Conservation (phyloP, 345 rosid genomes). For the Arabidopsis thaliana region DNA sequence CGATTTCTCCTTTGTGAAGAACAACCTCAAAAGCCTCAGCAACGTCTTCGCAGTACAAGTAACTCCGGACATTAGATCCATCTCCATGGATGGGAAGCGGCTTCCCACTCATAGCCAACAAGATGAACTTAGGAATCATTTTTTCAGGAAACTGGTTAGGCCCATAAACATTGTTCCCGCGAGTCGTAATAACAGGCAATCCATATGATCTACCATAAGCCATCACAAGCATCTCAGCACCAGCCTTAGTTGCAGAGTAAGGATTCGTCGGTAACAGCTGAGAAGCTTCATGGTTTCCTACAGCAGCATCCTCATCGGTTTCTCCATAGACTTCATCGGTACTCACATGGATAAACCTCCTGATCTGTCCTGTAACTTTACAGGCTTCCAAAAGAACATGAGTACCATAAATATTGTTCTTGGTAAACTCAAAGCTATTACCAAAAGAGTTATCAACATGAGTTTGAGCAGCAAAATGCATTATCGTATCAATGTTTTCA, state of each 20-base stretch:
- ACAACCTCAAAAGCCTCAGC: slow-evolving; percentile 74
- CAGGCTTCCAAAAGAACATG: slow-evolving; percentile 77
- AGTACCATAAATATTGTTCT: slow-evolving; percentile 67
- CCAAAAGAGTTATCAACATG: slow-evolving; percentile 77
- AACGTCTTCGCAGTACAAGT: slow-evolving; percentile 63
- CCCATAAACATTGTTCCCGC: slow-evolving; percentile 74
- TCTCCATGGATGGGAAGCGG: slow-evolving; percentile 68
- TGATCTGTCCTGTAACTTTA: slow-evolving; percentile 57
- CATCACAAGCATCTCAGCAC: slow-evolving; percentile 77
- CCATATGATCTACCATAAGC: slow-evolving; percentile 69
- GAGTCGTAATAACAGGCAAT: slow-evolving; percentile 60
- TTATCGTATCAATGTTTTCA: slow-evolving; percentile 63
- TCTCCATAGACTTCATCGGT: slow-evolving; percentile 77
- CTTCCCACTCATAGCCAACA: slow-evolving; percentile 64
- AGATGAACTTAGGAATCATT: slow-evolving; percentile 65
- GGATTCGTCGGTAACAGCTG: slow-evolving; percentile 72
- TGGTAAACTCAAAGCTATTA: slow-evolving; percentile 68
- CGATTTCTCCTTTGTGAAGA: slow-evolving; percentile 64
- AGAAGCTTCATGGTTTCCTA: slow-evolving; percentile 70
- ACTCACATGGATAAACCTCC: slow-evolving; percentile 73
- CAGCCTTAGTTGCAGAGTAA: slow-evolving; percentile 72
- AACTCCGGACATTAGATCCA: slow-evolving; percentile 71
- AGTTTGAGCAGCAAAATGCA: slow-evolving; percentile 76
- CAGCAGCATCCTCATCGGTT: slow-evolving; percentile 62
- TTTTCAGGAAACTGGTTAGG: slow-evolving; percentile 72